Evolutionary conservation across 1,284 basidiomycete genomes (phyloP), one percentile per base, ranked within the genome.

Genomic region (Fistulinella cinereoalba): DNA sequence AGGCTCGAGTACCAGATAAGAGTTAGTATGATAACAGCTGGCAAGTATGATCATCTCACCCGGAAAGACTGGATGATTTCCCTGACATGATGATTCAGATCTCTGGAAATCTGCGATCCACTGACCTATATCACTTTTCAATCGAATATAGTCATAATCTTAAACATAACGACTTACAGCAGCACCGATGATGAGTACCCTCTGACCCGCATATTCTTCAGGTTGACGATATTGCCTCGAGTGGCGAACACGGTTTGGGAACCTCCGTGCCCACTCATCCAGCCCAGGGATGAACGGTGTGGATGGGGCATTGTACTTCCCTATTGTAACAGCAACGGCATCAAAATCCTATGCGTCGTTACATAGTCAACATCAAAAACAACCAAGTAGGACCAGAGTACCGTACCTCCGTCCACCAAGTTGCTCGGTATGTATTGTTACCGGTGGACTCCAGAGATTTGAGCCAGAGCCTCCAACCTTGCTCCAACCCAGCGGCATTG

Each of bases 181-280:
- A 36, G 71, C 70, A 10, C 76, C 76, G 31, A 79, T 63, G 37
- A 79, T 60, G 5, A 79, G 62, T 0, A 78, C 70, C 9, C 65
- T 75, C 54, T 74, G 57, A 37, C 68, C 68, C 3, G 44, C 40
- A 37, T 66, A 73, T 0, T 53, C 40, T 37, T 73, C 66, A 1
- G 75, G 74, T 24, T 54, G 57, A 3, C 75, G 63, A 51, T 78
- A 79, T 32, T 70, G 69, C 16, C 71, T 64, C 6, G 75, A 73
- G 49, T 78, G 76, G 8, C 56, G 56, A 27, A 77, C 51, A 2
- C 53, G 50, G 0, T 51, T 52, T 0, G 72, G 70, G 55, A 71
- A 74, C 15, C 50, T 55, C 3, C 54, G 53, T 1, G 58, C 64
- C 75, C 74, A 77, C 25, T 42, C 37, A 8, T 25, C 40, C 27